phyloP scores from a whole-genome alignment of 208 protist genomes.

The Vickermania ingenoplastis region DNA sequence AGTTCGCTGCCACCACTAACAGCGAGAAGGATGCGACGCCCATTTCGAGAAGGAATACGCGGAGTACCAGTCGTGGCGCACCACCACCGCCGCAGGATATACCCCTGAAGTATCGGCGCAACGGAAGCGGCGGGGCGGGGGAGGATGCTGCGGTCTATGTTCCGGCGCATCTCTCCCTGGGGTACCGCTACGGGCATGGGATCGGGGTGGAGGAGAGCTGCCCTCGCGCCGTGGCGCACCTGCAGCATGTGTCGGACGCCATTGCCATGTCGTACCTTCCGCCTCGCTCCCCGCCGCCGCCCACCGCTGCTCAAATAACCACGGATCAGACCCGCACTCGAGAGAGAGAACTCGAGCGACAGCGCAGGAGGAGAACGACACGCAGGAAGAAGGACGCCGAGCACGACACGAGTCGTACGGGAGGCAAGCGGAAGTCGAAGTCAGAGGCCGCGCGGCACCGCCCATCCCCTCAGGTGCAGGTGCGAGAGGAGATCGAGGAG shows the following conservation, averaged over 20 bases:
- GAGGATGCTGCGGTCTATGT: neutral
- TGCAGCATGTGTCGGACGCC: conserved; percentile 55
- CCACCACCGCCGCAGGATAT: neutral
- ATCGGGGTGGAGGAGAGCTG: conserved; percentile 48
- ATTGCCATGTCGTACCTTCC: conserved; percentile 62
- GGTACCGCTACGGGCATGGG: conserved; percentile 53
- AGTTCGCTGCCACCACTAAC: conserved; percentile 64
- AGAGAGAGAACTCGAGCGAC: neutral
- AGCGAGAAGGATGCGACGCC: no score
- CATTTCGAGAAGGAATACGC: neutral
- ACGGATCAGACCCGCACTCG: neutral
- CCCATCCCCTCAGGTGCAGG: no score
- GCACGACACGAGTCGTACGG: no score
- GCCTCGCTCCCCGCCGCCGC: conserved; percentile 3
- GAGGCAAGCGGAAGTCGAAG: no score
- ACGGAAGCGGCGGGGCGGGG: no score
- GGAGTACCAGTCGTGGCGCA: neutral
- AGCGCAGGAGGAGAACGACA: neutral
- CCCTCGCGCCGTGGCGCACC: conserved; percentile 43
- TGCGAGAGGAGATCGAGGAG: no score
- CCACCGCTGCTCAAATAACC: conserved; percentile 2
- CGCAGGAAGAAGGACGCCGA: no score
- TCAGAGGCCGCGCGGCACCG: no score
- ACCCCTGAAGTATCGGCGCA: neutral
- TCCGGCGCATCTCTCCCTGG: conserved; percentile 70